Evolutionary conservation across 1,284 basidiomycete species (phyloP), one percentile per base, ranked within the genome.

Genomic region (Sutorius eximius): DNA sequence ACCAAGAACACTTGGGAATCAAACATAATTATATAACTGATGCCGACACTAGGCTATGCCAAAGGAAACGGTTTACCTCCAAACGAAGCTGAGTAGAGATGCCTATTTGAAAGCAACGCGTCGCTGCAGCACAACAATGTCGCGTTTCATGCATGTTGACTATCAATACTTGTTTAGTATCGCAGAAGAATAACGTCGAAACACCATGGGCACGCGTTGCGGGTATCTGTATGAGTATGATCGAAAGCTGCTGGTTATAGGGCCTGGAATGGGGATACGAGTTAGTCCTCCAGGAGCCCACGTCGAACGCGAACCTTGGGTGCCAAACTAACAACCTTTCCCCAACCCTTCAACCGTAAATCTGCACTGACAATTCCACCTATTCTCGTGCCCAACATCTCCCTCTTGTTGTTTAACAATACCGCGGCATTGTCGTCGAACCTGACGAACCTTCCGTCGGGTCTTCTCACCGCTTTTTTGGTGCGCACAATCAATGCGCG

Each of bases 341-440:
- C 87, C 95, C 95, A 99, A 1, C 95, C 95, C 69, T 90, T 93
- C 75, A 89, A 83, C 61, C 94, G 81, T 67, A 98, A 72, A 68
- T 98, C 95, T 5, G 89, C 88, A 57, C 91, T 94, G 18, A 98
- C 95, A 38, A 96, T 88, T 0, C 96, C 95, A 66, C 90, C 91
- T 60, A 99, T 93, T 65, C 96, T 85, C 55, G 95, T 97, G 8
- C 95, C 96, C 57, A 98, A 72, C 87, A 98, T 94, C 75, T 99
- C 96, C 63, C 89, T 86, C 77, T 98, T 98, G 78, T 93, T 93
- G 75, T 99, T 99, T 57, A 99, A 74, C 30, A 99, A 76, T 1
- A 99, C 95, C 33, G 89, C 95, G 0, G 97, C 97, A 69, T 98
- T 98, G 80, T 99, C 97, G 75, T 99, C 97, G 74, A 99, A 99